A percentile compares a stretch with the other conserved stretches of the same genome.
These are phyloP conservation scores for Gnomoniopsis sp. DNA, from an alignment of 2,329 filamentous ascomycete species.

Conservation along the genomic window DNA sequence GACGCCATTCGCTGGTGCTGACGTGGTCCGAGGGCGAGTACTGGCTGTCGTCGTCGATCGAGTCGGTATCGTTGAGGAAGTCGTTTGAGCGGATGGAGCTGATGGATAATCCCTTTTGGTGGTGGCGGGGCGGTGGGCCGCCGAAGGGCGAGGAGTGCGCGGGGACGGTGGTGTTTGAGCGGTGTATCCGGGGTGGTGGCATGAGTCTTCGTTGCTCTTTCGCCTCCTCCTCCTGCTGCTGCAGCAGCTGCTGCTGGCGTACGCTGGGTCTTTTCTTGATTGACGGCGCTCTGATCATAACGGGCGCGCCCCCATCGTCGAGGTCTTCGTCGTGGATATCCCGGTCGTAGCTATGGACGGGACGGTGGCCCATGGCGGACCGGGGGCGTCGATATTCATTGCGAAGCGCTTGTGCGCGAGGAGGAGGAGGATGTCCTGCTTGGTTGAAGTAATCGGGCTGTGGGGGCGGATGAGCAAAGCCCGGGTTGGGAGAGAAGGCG, in stretches of 20 bases:
- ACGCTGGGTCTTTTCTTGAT: constrained; percentile 28
- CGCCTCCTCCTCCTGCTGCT: constrained; percentile 41
- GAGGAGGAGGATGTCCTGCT: background rate
- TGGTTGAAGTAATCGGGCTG: constrained; percentile 14
- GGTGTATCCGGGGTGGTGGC: constrained; percentile 42
- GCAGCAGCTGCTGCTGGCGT: constrained; percentile 34
- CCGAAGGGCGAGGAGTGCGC: no score
- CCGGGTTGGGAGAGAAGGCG: background rate
- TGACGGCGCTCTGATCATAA: constrained; percentile 40
- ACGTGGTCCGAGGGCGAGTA: constrained; percentile 32
- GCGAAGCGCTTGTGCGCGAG: background rate
- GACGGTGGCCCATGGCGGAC: constrained; percentile 4
- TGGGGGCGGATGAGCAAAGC: background rate
- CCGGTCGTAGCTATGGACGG: background rate
- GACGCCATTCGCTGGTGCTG: constrained; percentile 28
- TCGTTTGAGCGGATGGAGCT: constrained; percentile 24
- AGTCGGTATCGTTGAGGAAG: constrained; percentile 34
- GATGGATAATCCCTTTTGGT: constrained; percentile 20
- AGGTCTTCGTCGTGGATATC: constrained; percentile 36
- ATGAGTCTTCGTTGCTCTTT: constrained; percentile 45
- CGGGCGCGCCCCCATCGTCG: constrained; percentile 32
- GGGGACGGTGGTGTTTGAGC: constrained; percentile 33
- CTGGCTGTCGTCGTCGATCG: constrained; percentile 30
- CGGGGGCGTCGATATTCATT: constrained; percentile 8
- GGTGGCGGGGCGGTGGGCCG: constrained; percentile 28